Conservation (phyloP, 2,329 filamentous ascomycete species). For the Xenosphaeropsis pyriputrescens region DNA sequence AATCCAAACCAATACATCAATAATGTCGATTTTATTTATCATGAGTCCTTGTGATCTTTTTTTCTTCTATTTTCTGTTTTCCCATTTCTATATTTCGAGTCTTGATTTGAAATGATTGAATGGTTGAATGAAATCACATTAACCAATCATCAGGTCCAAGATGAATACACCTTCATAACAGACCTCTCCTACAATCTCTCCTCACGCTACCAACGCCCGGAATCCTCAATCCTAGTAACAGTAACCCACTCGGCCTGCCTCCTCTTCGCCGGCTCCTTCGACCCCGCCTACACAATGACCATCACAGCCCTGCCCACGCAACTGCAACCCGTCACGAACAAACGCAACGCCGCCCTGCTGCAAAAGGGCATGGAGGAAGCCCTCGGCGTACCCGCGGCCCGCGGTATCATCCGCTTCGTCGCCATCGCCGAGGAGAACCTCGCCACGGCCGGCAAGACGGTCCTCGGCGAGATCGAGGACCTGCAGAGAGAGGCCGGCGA, state of each 20-base stretch:
- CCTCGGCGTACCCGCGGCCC: constrained; percentile 46
- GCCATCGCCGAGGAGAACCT: constrained; percentile 57
- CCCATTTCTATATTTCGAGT: constrained; percentile 5
- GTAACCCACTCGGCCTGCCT: constrained; percentile 66
- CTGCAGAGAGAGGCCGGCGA: constrained; percentile 9
- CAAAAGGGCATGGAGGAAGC: constrained; percentile 62
- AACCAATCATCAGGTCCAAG: constrained; percentile 45
- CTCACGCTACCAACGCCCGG: constrained; percentile 58
- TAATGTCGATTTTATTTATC: too few relatives aligned
- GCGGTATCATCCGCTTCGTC: constrained; percentile 62
- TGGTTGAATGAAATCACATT: too few relatives aligned
- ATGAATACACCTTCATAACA: constrained; percentile 61
- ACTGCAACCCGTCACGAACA: constrained; percentile 62
- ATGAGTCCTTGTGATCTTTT: constrained; percentile 9
- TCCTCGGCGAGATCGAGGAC: constrained; percentile 52
- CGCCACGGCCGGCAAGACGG: constrained; percentile 56
- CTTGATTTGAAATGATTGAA: constrained; percentile 3
- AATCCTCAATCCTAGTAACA: constrained; percentile 59
- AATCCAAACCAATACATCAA: too few relatives aligned
- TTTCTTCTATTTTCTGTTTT: too few relatives aligned
- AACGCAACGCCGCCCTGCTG: constrained; percentile 64
- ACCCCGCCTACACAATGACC: constrained; percentile 66
- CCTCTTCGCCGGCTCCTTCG: constrained; percentile 59
- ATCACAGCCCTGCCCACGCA: constrained; percentile 56
- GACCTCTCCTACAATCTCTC: constrained; percentile 62